Base-by-base conservation (phyloP, 805 yeast species). In the Candida argentea region DNA sequence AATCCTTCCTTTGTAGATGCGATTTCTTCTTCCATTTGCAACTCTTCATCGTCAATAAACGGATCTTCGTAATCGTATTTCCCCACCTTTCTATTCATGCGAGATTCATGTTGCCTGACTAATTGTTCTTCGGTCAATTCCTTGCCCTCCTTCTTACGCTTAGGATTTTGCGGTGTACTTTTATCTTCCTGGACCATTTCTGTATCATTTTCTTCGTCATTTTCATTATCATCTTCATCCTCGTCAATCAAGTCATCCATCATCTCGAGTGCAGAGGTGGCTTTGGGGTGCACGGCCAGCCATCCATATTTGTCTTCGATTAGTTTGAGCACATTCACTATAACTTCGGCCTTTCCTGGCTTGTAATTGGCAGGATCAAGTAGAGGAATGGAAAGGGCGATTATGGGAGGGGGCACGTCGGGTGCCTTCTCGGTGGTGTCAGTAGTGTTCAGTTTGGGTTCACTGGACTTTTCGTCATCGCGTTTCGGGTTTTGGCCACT, bases 1-100 rank as follows among this genome's bases (percentile, higher is more conserved):
- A 87, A 91, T 2, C 97, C 98, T 46, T 91, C 97, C 39, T 81
- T 81, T 1, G 95, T 86, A 1, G 89, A 76, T 2, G 89, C 87
- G 6, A 94, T 76, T 44, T 82, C 93, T 50, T 87, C 95, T 54
- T 91, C 98, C 81, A 91, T 81, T 32, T 74, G 70, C 41, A 86
- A 60, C 54, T 91, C 99, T 10, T 84, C 71, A 54, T 91, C 98
- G 56, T 91, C 99, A 33, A 91, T 91, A 46, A 91, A 91, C 2
- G 97, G 98, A 52, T 91, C 99, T 35, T 82, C 76, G 27, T 73
- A 64, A 49, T 91, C 98, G 53, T 91, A 91, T 46, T 83, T 85
- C 2, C 95, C 95, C 20, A 86, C 84, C 38, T 81, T 72, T 29
- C 86, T 70, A 44, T 79, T 79, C 65, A 62, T 58, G 48, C 52